Percentiles rank a stretch among this genome's conserved stretches.
Evolutionary conservation across 129 eudicot species (phyloP).

Genomic region (Flaveria bidentis): DNA sequence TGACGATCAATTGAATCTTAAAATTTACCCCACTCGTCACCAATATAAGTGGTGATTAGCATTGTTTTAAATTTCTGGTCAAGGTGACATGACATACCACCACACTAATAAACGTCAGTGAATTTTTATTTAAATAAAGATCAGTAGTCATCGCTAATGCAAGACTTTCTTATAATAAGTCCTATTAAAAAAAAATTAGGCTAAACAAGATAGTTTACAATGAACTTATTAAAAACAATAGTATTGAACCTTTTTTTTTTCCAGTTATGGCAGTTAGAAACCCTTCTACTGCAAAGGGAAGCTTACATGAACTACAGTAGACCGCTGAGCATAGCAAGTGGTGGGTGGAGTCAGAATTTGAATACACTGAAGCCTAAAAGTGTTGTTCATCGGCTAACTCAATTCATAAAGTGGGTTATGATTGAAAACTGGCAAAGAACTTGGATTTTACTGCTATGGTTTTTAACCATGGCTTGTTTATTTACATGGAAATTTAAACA

Average conservation of each 20-base stretch:
- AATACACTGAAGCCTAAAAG: slow-evolving; percentile 39
- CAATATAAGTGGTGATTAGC: no score
- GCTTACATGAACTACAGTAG: slow-evolving; percentile 86
- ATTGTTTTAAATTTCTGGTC: no score
- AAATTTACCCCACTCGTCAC: no score
- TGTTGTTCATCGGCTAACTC: slow-evolving; percentile 41
- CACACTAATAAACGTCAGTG: no score
- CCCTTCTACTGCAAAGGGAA: slow-evolving; percentile 83
- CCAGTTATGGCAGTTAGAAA: slow-evolving; percentile 98
- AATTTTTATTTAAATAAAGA: no score
- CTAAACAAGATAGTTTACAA: background rate
- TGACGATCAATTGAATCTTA: no score
- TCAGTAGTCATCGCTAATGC: no score
- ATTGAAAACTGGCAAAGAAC: slow-evolving; percentile 87
- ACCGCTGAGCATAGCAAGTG: slow-evolving; percentile 73
- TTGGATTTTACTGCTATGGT: slow-evolving; percentile 79
- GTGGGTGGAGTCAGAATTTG: slow-evolving; percentile 79
- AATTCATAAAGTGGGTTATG: slow-evolving; percentile 40
- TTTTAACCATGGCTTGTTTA: slow-evolving; percentile 64
- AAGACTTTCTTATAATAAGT: no score
- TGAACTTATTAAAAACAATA: background rate
- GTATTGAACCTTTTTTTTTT: background rate
- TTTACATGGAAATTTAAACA: slow-evolving; percentile 88
- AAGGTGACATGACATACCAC: no score
- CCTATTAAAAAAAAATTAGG: no score